Conservation (phyloP, 495 filamentous ascomycete genomes). For the Xylaria flabelliformis region DNA sequence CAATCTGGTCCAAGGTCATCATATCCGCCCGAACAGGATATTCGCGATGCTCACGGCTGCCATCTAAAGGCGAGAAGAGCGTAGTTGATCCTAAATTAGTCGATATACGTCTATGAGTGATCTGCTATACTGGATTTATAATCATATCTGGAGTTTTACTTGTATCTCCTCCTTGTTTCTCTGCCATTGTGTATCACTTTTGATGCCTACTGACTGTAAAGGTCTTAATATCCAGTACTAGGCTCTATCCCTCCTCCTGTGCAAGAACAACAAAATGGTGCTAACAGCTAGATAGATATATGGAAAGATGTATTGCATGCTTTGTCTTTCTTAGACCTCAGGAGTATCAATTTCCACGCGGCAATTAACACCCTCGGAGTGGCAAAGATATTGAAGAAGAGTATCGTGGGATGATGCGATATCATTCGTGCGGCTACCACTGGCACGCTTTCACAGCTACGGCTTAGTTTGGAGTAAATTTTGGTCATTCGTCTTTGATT, state of each 20-base stretch:
- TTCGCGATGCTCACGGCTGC: neutral
- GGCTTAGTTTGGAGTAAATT: neutral
- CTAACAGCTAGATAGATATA: neutral
- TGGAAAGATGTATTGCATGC: neutral
- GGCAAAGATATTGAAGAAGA: neutral
- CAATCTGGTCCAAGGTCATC: neutral
- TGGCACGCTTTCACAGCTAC: slow-evolving; percentile 5
- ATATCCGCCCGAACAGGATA: too few relatives aligned
- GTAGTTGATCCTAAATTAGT: neutral
- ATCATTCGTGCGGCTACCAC: slow-evolving; percentile 6
- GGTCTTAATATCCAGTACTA: neutral
- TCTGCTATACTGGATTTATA: too few relatives aligned
- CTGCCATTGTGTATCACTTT: neutral
- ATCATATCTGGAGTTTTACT: too few relatives aligned
- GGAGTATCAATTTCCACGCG: neutral
- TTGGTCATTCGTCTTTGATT: neutral
- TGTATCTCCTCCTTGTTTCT: too few relatives aligned
- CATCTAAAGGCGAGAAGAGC: neutral
- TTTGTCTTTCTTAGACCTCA: neutral
- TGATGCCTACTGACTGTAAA: neutral
- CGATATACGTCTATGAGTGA: too few relatives aligned
- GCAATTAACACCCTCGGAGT: neutral
- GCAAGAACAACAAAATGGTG: neutral
- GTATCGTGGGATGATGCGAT: neutral
- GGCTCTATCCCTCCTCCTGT: neutral